Conservation (phyloP, 352 stramenopile species). For the Phytophthora citrophthora region DNA sequence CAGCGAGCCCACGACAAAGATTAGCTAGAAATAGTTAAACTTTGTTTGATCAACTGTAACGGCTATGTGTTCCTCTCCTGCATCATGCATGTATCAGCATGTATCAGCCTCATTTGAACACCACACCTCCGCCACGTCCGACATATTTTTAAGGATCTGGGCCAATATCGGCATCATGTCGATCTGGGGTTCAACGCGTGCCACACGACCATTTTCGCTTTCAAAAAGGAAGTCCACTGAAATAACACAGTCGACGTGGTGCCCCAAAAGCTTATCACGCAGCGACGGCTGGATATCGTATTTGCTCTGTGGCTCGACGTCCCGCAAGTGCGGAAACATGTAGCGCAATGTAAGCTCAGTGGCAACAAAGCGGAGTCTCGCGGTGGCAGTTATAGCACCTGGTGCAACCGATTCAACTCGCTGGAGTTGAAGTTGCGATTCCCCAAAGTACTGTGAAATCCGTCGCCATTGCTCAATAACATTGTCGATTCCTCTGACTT, state of each 20-base stretch:
- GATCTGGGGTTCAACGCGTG: slow-evolving; percentile 3
- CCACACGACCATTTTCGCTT: slow-evolving; percentile 7
- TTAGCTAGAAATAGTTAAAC: no score
- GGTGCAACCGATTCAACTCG: not conserved
- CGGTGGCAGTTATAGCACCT: not conserved
- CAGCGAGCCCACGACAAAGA: no score
- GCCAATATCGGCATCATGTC: slow-evolving; percentile 14
- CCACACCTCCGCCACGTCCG: slow-evolving; percentile 3
- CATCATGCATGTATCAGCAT: no score
- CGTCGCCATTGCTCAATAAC: not conserved
- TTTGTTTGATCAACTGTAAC: no score
- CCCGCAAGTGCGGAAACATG: slow-evolving; percentile 6
- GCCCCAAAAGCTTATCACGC: not conserved
- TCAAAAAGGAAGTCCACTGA: slow-evolving; percentile 18
- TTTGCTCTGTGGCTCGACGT: slow-evolving; percentile 1
- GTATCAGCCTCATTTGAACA: not conserved
- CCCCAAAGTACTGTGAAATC: not conserved
- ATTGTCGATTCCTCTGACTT: not conserved
- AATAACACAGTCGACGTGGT: slow-evolving; percentile 4
- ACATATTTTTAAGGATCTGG: slow-evolving; percentile 1
- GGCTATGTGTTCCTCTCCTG: no score
- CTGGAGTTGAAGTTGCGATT: not conserved
- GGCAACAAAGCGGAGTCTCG: not conserved
- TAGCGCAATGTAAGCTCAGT: slow-evolving; percentile 4
- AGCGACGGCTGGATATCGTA: slow-evolving; percentile 5